Evolutionary conservation across 345 rosid species (phyloP).

Genomic region (Nephelium lappaceum): DNA sequence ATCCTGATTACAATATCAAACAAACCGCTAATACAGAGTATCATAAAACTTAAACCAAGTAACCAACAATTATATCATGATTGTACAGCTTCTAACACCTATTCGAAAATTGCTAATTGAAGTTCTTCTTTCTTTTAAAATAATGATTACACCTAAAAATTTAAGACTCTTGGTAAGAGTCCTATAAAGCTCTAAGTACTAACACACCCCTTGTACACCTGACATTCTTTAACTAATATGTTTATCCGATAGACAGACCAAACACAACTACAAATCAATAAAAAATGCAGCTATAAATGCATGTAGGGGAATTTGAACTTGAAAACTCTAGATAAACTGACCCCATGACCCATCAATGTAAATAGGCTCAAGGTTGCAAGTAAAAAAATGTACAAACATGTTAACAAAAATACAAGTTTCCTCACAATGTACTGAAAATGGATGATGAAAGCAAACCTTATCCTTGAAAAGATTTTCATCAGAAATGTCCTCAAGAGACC

Average conservation of each 20-base stretch:
- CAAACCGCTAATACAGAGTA: background rate
- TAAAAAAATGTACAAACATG: background rate
- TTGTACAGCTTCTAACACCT: background rate
- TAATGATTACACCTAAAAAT: background rate
- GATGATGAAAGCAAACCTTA: background rate
- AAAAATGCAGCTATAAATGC: background rate
- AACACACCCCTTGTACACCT: background rate
- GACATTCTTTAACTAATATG: background rate
- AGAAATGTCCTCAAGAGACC: background rate
- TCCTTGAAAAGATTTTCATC: background rate
- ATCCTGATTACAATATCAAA: slow-evolving; percentile 1
- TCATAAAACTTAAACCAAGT: background rate
- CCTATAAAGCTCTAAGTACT: background rate
- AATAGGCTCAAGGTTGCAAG: background rate
- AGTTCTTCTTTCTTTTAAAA: background rate
- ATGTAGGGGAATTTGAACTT: background rate
- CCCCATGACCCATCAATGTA: background rate
- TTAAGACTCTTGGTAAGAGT: background rate
- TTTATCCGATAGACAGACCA: background rate
- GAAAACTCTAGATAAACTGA: background rate
- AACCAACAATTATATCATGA: background rate
- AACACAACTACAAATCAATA: background rate
- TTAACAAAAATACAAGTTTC: background rate
- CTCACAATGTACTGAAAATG: background rate
- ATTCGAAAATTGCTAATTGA: too few species aligned